Evolutionary conservation across 495 filamentous ascomycete genomes (phyloP), one percentile per base, ranked within the genome.

Genomic region (Penicillium crystallinum): DNA sequence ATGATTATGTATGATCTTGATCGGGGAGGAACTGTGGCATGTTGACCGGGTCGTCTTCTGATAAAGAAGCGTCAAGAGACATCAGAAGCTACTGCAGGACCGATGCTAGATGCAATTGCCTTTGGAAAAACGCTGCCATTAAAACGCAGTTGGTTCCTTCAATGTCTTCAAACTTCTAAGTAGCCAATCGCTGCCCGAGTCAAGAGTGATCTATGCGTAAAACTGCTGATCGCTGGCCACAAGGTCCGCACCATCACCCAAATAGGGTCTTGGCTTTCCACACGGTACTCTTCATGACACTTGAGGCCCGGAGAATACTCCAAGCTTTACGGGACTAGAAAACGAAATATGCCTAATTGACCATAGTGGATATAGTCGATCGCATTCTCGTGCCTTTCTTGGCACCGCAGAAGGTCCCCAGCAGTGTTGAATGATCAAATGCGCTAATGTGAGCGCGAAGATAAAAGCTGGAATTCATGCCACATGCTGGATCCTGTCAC

Each of bases 331-430:
- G 9, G 34, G 8, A 6, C 25, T 6, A 36, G 7, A 25, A 23
- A n/a, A 2, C 11, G 27, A 15, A 23, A 25, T 9, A 14, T 3
- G 23, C n/a, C 41, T 27, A 14, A 2, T 18, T 37, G 23, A 9
- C 6, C 21, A 27, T 11, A 19, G 46, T 12, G 15, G 34, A 48
- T 38, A 23, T 18, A 6, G 46, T 35, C 38, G 48, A 40, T 34
- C 18, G 6, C 48, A 42, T 41, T 12, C 21, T 36, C 27, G 21
- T 23, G 17, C 29, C 14, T 34, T 41, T 18, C 30, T 50, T 50
- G 48, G 48, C 38, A 34, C 9, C 37, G 36, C 37, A 10, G 30
- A 50, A 50, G 48, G 48, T 50, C 48, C 48, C 12, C 46, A 37
- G 27, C 9, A 14, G 12, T 14, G 0, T 40, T 15, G 6, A 29